A percentile compares a stretch with the other conserved stretches of the same genome.
Conservation (phyloP, 2,329 filamentous ascomycete genomes). For the Venturia oleaginea region DNA sequence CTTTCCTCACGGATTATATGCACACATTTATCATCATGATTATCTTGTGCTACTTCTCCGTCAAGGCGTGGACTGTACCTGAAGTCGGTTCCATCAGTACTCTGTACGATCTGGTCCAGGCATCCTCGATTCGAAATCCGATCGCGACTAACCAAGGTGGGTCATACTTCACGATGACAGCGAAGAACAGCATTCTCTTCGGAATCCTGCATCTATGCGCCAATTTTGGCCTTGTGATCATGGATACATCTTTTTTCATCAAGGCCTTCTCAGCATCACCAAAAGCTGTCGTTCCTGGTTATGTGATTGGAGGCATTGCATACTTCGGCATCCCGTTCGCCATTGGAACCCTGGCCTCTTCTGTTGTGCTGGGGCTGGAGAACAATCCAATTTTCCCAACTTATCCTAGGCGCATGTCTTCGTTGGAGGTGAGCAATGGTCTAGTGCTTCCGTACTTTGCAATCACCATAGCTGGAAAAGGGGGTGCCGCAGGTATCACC, state of each 20-base stretch:
- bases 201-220: slow-evolving; percentile 40
- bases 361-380: slow-evolving; percentile 40
- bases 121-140: slow-evolving; percentile 36
- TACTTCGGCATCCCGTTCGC: slow-evolving; percentile 49
- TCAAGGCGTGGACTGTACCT: slow-evolving; percentile 37
- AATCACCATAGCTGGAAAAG: slow-evolving; percentile 30
- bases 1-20: slow-evolving; percentile 19
- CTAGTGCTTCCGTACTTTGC: slow-evolving; percentile 32
- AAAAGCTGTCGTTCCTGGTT: slow-evolving; percentile 14
- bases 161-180: slow-evolving; percentile 48
- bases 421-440: slow-evolving; percentile 28
- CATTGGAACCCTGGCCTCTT: slow-evolving; percentile 43
- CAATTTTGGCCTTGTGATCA: slow-evolving; percentile 45
- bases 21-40: slow-evolving; percentile 46
- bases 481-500: slow-evolving; percentile 29
- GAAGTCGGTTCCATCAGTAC: slow-evolving; percentile 40
- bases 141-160: slow-evolving; percentile 45
- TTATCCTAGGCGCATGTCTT: slow-evolving; percentile 38
- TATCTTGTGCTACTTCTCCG: slow-evolving; percentile 41
- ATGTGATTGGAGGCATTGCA: slow-evolving; percentile 36
- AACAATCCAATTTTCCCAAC: slow-evolving; percentile 43
- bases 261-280: slow-evolving; percentile 43
- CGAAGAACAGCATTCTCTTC: slow-evolving; percentile 40
- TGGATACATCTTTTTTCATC: slow-evolving; percentile 44
- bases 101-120: slow-evolving; percentile 43